Evolutionary conservation across 108 stramenopile genomes (phyloP).

Genomic region (Chaetoceros muelleri): DNA sequence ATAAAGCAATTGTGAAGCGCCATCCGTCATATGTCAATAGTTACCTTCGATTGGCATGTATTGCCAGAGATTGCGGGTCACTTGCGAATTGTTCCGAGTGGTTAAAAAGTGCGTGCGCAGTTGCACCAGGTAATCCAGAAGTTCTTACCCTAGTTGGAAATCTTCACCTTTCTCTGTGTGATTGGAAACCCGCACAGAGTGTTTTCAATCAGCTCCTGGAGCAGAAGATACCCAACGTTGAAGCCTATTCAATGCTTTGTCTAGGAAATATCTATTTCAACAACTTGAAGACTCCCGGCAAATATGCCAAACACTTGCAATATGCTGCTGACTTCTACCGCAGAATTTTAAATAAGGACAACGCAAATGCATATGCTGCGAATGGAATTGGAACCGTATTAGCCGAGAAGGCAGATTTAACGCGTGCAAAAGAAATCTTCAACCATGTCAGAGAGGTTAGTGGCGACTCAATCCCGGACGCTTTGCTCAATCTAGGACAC

Average conservation of each 20-base stretch:
- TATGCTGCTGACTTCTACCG: slow-evolving; percentile 74
- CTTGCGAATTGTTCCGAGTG: slow-evolving; percentile 78
- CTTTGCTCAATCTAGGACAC: slow-evolving; percentile 77
- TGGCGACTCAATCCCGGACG: slow-evolving; percentile 70
- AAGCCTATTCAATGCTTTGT: slow-evolving; percentile 76
- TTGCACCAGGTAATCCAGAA: slow-evolving; percentile 76
- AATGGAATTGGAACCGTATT: slow-evolving; percentile 80
- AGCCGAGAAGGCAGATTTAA: slow-evolving; percentile 78
- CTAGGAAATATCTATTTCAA: slow-evolving; percentile 85
- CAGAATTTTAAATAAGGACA: slow-evolving; percentile 63
- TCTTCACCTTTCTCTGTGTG: slow-evolving; percentile 74
- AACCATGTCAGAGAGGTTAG: slow-evolving; percentile 78
- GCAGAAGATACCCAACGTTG: slow-evolving; percentile 67
- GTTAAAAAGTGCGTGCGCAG: slow-evolving; percentile 73
- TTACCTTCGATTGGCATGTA: slow-evolving; percentile 76
- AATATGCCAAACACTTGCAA: slow-evolving; percentile 63
- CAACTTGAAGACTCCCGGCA: slow-evolving; percentile 51
- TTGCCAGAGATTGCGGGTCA: slow-evolving; percentile 76
- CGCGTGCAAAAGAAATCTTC: slow-evolving; percentile 80
- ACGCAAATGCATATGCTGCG: slow-evolving; percentile 83
- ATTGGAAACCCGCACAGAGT: slow-evolving; percentile 74
- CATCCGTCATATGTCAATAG: slow-evolving; percentile 81
- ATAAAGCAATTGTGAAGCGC: slow-evolving; percentile 75
- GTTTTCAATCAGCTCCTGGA: slow-evolving; percentile 72
- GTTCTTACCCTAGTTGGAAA: slow-evolving; percentile 84